A percentile compares a stretch with the other conserved stretches of the same genome.
Evolutionary conservation across 805 yeast species (phyloP).

Genomic region (Schwanniomyces sp.): DNA sequence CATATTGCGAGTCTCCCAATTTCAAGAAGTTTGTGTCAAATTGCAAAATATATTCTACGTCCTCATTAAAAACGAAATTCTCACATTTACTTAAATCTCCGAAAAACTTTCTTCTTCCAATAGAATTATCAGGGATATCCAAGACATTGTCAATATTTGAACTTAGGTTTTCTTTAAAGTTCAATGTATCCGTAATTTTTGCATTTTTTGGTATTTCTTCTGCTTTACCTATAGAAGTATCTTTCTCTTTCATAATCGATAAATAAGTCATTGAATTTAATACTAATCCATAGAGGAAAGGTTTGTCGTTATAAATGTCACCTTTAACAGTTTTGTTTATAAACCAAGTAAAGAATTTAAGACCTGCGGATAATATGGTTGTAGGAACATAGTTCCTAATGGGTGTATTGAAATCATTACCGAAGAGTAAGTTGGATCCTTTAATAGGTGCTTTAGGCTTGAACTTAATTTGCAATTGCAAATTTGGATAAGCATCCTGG

Average conservation of each 20-base stretch:
- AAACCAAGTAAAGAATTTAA: constrained; percentile 53
- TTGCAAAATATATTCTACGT: constrained; percentile 43
- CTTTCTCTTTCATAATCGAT: constrained; percentile 18
- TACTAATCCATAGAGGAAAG: constrained; percentile 63
- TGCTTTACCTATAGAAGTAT: constrained; percentile 1
- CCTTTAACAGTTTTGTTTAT: constrained; percentile 68
- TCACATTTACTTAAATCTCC: constrained; percentile 20
- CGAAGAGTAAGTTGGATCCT: constrained; percentile 61
- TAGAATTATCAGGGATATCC: constrained; percentile 29
- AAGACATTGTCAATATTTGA: constrained; percentile 18
- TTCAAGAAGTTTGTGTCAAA: constrained; percentile 57
- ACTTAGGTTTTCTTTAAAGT: constrained; percentile 25
- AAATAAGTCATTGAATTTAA: constrained; percentile 56
- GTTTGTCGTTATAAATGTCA: constrained; percentile 59
- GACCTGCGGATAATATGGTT: constrained; percentile 45
- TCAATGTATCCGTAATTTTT: constrained; percentile 3
- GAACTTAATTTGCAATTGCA: constrained; percentile 36
- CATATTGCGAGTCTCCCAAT: constrained; percentile 49
- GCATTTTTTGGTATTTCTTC: background rate
- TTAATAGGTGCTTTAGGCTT: constrained; percentile 42
- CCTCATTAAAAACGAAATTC: constrained; percentile 39
- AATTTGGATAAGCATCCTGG: constrained; percentile 21
- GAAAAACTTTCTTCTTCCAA: constrained; percentile 46
- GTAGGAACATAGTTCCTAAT: constrained; percentile 59
- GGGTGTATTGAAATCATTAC: constrained; percentile 66